Percentiles rank a stretch among this genome's conserved stretches.
Conservation (phyloP, 768 basidiomycete species). For the Strobilomyces echinocephalus region DNA sequence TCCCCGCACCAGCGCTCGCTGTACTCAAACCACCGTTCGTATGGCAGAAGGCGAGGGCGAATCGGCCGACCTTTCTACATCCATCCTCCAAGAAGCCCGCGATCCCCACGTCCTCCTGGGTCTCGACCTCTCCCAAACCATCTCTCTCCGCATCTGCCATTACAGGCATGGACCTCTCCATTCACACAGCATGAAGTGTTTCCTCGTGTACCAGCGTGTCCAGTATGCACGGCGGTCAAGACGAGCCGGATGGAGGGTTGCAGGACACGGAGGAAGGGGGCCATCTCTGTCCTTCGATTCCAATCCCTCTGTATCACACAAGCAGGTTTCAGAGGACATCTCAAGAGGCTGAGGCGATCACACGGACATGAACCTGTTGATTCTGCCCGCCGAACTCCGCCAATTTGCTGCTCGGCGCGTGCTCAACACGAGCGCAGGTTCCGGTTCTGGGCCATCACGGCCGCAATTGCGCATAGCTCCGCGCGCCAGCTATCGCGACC, state of each 20-base stretch:
- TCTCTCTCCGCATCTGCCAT: conserved; percentile 34
- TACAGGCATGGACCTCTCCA: conserved; percentile 29
- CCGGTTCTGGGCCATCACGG: not conserved
- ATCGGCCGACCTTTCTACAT: conserved; percentile 19
- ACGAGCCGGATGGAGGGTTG: conserved; percentile 9
- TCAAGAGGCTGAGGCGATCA: not conserved
- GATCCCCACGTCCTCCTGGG: not conserved
- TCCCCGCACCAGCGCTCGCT: conserved; percentile 12
- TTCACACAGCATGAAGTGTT: conserved; percentile 23
- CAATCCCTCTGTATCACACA: not conserved
- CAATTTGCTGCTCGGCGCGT: conserved; percentile 41
- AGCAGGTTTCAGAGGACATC: not conserved
- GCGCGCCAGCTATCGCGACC: not conserved
- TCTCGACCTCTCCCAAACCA: conserved; percentile 24
- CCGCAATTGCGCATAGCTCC: not conserved
- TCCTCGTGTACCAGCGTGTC: conserved; percentile 24
- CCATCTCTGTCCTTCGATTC: conserved; percentile 5
- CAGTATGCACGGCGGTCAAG: conserved; percentile 5
- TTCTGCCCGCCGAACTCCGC: conserved; percentile 45
- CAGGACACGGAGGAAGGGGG: conserved; percentile 15
- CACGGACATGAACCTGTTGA: conserved; percentile 36
- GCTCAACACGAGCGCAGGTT: not conserved
- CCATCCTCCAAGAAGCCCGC: conserved; percentile 12
- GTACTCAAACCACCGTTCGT: conserved; percentile 17
- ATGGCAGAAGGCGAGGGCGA: conserved; percentile 16